Percentiles rank a stretch among this genome's conserved stretches.
These are phyloP conservation scores for Hemerocallis citrina DNA, from an alignment of 106 monocot genomes.

Conservation along the genomic window DNA sequence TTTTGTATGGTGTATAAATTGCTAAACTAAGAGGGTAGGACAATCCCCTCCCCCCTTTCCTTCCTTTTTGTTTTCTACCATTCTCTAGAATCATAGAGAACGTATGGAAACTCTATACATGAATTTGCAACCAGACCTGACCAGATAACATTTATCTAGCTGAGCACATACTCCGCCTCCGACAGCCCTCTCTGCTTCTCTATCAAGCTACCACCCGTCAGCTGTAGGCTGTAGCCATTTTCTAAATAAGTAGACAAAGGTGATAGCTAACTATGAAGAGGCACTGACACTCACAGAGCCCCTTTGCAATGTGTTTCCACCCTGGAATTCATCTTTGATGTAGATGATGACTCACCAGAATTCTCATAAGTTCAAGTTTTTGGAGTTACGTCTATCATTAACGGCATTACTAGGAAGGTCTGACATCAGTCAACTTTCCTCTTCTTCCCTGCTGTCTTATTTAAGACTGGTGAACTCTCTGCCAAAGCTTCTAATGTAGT, in stretches of 20 bases:
- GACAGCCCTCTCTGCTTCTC: not conserved
- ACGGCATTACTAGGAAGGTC: slow-evolving; percentile 18
- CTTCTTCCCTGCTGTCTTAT: slow-evolving; percentile 49
- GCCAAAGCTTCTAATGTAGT: slow-evolving; percentile 12
- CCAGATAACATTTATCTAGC: not conserved
- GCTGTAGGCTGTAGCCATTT: no score
- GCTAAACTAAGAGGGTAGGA: not conserved
- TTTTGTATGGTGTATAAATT: slow-evolving; percentile 17
- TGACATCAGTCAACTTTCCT: slow-evolving; percentile 49
- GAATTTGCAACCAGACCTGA: not conserved
- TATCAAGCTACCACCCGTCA: slow-evolving; percentile 3
- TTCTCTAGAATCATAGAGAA: not conserved
- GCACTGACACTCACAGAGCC: not conserved
- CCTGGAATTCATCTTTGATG: not conserved
- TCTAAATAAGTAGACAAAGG: not conserved
- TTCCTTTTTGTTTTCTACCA: no score
- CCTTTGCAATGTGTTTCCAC: not conserved
- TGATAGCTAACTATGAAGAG: not conserved
- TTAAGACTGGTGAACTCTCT: slow-evolving; percentile 23
- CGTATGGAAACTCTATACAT: not conserved
- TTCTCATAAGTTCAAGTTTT: slow-evolving; percentile 10
- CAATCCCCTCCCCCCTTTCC: not conserved
- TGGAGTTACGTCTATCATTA: not conserved
- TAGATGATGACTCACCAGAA: slow-evolving; percentile 6
- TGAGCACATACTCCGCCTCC: slow-evolving; percentile 2